These are phyloP conservation scores for Mycena sanguinolenta DNA, from an alignment of 768 basidiomycete species.

Conservation along the genomic window DNA sequence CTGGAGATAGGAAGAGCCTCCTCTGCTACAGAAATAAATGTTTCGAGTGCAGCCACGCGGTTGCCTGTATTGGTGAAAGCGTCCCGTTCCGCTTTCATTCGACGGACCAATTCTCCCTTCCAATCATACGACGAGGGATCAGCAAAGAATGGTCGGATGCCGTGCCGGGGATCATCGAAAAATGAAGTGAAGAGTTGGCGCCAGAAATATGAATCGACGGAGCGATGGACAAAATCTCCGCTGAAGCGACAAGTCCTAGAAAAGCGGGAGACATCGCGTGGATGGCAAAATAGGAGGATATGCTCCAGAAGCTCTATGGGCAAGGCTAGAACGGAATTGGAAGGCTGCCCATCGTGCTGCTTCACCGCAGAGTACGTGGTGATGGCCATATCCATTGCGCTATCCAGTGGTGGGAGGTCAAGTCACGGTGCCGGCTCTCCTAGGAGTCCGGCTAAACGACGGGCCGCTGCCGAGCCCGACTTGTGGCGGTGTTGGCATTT, in stretches of 20 bases:
- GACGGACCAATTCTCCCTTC: slow-evolving; percentile 53
- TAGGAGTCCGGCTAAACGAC: no score
- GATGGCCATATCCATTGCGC: neutral
- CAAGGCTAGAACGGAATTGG: slow-evolving; percentile 48
- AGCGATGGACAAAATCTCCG: slow-evolving; percentile 61
- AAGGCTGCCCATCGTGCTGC: neutral
- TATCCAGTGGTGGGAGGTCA: neutral
- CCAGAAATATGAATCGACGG: slow-evolving; percentile 75
- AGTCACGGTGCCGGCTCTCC: neutral
- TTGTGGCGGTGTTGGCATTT: neutral
- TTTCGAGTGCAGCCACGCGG: slow-evolving; percentile 50
- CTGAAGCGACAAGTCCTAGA: slow-evolving; percentile 67
- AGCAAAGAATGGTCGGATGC: slow-evolving; percentile 32
- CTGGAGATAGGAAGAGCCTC: slow-evolving; percentile 48
- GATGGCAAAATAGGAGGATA: slow-evolving; percentile 67
- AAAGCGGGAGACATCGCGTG: slow-evolving; percentile 71
- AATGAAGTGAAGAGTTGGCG: slow-evolving; percentile 71
- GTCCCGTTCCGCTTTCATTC: slow-evolving; percentile 57
- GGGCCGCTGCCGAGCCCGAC: neutral
- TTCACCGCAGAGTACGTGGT: neutral
- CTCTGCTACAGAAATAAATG: slow-evolving; percentile 56
- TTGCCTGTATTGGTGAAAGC: slow-evolving; percentile 40
- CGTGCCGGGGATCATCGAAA: slow-evolving; percentile 75
- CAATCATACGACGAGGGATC: slow-evolving; percentile 44
- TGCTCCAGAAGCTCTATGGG: slow-evolving; percentile 74